Base-by-base conservation (phyloP, 768 basidiomycete species). In the Leccinum arenicola region DNA sequence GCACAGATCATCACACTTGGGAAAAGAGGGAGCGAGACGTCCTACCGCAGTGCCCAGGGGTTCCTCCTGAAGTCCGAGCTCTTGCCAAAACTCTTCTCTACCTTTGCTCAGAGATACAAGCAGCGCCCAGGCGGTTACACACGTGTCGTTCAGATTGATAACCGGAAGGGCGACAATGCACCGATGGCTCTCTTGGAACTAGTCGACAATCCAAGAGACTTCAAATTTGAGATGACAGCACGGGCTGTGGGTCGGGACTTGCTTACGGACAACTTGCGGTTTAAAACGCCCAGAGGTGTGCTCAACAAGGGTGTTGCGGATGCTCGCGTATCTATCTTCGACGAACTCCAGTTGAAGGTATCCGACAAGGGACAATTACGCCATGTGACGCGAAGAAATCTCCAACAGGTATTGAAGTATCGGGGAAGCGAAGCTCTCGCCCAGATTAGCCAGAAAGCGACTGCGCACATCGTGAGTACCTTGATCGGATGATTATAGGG, bases 71-170 rank as follows among this genome's bases (percentile, higher is more conserved):
- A 87, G 63, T 83, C 84, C 29, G 73, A 74, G 36, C 78, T 91
- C 40, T 74, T 95, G 25, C 84, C 88, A n/a, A 95, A 93, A 70
- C 78, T 99, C 19, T 96, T 97, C 72, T 80, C 79, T 10, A 82
- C 85, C 2, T 87, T 96, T 56, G 85, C 93, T 0, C 69, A 83
- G 62, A 89, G 97, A 50, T 99, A 98, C 73, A 80, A 84, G 0
- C 65, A 79, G 15, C 84, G 97, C 3, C 87, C 88, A 3, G 97
- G 97, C 1, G 97, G 97, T 9, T 99, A 98, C 77, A 98, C 96
- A 6, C 87, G 97, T 23, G 88, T 98, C 61, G 87, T 93, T 72
- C 93, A 88, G 71, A 91, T 87, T 63, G 96, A 95, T n/a, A 84
- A 89, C 71, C 85, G 96, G 6, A 80, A 77, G 57, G 95, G 95